Percentiles rank a stretch among this genome's conserved stretches.
Conservation (phyloP, 108 stramenopile species). For the Pseudonitzschia multiseries region DNA sequence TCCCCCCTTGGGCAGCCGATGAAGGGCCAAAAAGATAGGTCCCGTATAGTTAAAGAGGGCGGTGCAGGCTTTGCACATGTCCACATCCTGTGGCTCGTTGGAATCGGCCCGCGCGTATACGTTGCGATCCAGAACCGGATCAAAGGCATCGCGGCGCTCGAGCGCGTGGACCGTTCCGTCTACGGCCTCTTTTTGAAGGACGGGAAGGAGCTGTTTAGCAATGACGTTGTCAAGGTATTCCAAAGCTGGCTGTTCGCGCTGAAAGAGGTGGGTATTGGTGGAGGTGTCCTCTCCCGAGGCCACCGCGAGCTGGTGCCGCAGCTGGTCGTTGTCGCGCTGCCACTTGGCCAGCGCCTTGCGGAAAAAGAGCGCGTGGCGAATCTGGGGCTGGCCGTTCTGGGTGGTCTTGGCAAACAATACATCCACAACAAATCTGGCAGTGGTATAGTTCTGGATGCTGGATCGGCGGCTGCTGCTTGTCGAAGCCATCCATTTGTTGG, state of each 20-base stretch:
- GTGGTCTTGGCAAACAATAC: slow-evolving; percentile 74
- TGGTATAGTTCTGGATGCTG: slow-evolving; percentile 57
- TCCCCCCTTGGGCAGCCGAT: slow-evolving; percentile 78
- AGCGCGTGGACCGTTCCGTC: slow-evolving; percentile 77
- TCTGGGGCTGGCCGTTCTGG: slow-evolving; percentile 59
- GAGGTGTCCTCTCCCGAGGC: slow-evolving; percentile 74
- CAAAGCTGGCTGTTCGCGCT: slow-evolving; percentile 60
- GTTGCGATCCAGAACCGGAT: slow-evolving; percentile 68
- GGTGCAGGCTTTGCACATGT: slow-evolving; percentile 83
- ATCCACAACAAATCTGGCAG: slow-evolving; percentile 62
- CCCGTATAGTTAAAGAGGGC: slow-evolving; percentile 72
- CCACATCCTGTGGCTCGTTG: slow-evolving; percentile 75
- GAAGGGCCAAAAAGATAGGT: slow-evolving; percentile 82
- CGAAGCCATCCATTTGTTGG: slow-evolving; percentile 21
- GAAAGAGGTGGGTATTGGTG: slow-evolving; percentile 45
- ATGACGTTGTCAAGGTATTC: slow-evolving; percentile 80
- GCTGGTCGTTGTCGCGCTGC: slow-evolving; percentile 54
- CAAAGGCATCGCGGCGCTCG: slow-evolving; percentile 83
- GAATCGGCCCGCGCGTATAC: slow-evolving; percentile 67
- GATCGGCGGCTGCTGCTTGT: slow-evolving; percentile 27
- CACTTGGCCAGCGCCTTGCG: slow-evolving; percentile 69
- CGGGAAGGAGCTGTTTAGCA: slow-evolving; percentile 74
- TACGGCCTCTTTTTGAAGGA: slow-evolving; percentile 85
- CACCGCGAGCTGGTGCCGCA: slow-evolving; percentile 55
- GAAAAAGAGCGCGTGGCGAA: slow-evolving; percentile 79